A percentile compares a stretch with the other conserved stretches of the same genome.
Conservation (phyloP, 2,329 filamentous ascomycete genomes). For the Aspergillus thermomutatus region DNA sequence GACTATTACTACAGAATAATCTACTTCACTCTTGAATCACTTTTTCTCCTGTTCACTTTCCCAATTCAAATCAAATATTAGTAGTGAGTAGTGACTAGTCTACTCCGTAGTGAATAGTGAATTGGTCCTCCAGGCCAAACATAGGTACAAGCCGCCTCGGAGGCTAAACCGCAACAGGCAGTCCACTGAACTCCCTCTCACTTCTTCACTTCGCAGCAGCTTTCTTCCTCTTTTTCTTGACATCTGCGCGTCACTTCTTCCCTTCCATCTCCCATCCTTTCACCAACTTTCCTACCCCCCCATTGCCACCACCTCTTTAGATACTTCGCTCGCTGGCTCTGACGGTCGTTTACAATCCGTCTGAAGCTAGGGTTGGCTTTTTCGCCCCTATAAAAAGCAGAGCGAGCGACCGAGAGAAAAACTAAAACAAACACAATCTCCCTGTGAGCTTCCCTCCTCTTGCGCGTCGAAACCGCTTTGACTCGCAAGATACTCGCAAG, state of each 20-base stretch:
- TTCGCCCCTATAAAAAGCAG: neutral
- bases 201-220: slow-evolving; percentile 13
- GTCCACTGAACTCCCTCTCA: slow-evolving; percentile 1
- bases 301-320: neutral
- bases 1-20: neutral
- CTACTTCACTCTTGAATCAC: neutral
- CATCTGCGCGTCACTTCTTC: slow-evolving; percentile 13
- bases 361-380: neutral
- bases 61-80: neutral
- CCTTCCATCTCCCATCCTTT: slow-evolving; percentile 8
- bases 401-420: neutral
- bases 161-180: neutral
- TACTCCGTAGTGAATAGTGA: neutral
- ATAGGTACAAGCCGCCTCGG: neutral
- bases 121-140: neutral
- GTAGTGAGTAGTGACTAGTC: neutral
- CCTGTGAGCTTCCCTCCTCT: neutral
- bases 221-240: slow-evolving; percentile 18
- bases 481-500: neutral
- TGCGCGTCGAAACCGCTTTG: neutral
- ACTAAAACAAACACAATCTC: neutral
- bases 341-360: slow-evolving; percentile 3
- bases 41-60: neutral
- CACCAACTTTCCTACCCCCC: slow-evolving; percentile 5
- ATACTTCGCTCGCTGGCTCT: slow-evolving; percentile 7